Evolutionary conservation across 495 filamentous ascomycete species (phyloP).

Genomic region (Alectoria sarmentosa): DNA sequence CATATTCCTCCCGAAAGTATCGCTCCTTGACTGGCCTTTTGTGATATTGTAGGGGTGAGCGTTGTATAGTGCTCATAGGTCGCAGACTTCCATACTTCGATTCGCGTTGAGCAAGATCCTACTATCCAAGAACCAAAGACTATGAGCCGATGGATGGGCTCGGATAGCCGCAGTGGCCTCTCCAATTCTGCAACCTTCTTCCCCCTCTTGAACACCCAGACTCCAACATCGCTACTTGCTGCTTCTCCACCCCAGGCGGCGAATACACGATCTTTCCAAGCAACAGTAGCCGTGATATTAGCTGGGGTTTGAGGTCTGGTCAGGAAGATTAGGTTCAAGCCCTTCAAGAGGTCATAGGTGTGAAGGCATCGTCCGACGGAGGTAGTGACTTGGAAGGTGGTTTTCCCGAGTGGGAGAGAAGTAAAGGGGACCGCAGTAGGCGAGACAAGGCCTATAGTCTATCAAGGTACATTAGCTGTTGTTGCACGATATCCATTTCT

Average conservation of each 20-base stretch:
- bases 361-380: slow-evolving; percentile 84
- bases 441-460: slow-evolving; percentile 91
- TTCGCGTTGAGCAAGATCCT: slow-evolving; percentile 62
- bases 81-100: slow-evolving; percentile 85
- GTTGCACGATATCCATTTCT: not conserved
- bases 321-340: slow-evolving; percentile 85
- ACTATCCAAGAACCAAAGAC: slow-evolving; percentile 91
- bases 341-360: slow-evolving; percentile 86
- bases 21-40: slow-evolving; percentile 39
- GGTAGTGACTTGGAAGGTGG: slow-evolving; percentile 94
- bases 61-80: slow-evolving; percentile 87
- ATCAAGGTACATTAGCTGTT: slow-evolving; percentile 16
- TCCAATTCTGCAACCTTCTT: slow-evolving; percentile 73
- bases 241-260: slow-evolving; percentile 71
- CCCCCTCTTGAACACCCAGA: slow-evolving; percentile 96
- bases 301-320: slow-evolving; percentile 83
- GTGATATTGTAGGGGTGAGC: slow-evolving; percentile 44
- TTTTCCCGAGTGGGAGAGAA: slow-evolving; percentile 78
- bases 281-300: slow-evolving; percentile 73
- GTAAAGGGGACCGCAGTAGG: slow-evolving; percentile 86
- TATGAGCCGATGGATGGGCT: slow-evolving; percentile 69
- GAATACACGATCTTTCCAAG: slow-evolving; percentile 82
- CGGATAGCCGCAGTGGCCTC: slow-evolving; percentile 48
- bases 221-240: slow-evolving; percentile 45
- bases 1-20: slow-evolving; percentile 64